Conservation (phyloP, 768 basidiomycete species). For the Trametes cinnabarina region DNA sequence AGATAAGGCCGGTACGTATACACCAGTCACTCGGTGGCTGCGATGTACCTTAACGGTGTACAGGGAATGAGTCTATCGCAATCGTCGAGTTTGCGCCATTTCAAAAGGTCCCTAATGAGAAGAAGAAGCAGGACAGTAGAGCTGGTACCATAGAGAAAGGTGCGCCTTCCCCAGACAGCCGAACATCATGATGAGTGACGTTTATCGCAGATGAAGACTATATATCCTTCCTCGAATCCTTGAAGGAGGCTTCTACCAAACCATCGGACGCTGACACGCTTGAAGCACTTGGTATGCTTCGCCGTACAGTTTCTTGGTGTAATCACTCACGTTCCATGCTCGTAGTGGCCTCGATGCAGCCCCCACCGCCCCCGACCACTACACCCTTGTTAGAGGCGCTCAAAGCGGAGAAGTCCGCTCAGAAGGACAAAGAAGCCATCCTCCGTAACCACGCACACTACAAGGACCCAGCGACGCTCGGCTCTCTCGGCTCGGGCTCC, state of each 20-base stretch:
- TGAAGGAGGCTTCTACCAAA: slow-evolving; percentile 50
- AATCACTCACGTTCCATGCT: neutral
- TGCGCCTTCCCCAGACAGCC: slow-evolving; percentile 28
- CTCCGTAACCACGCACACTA: slow-evolving; percentile 72
- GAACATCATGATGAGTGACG: neutral
- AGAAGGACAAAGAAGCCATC: slow-evolving; percentile 72
- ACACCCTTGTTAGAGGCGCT: slow-evolving; percentile 94
- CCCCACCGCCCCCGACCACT: slow-evolving; percentile 64
- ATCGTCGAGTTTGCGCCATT: slow-evolving; percentile 94
- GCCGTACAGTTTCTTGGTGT: neutral
- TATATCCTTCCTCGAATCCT: slow-evolving; percentile 73
- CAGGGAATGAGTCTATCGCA: slow-evolving; percentile 85
- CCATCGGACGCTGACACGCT: slow-evolving; percentile 58
- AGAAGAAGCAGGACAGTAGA: slow-evolving; percentile 77
- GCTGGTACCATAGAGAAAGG: slow-evolving; percentile 91
- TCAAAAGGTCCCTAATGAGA: slow-evolving; percentile 74
- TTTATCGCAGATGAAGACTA: slow-evolving; percentile 71
- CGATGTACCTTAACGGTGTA: neutral
- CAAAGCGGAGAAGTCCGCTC: slow-evolving; percentile 71
- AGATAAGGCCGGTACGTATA: slow-evolving; percentile 78
- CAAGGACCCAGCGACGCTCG: slow-evolving; percentile 44
- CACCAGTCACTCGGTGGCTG: neutral
- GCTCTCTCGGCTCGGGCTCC: slow-evolving; percentile 29
- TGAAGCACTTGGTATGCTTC: slow-evolving; percentile 57
- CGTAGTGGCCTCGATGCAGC: slow-evolving; percentile 64